These are phyloP conservation scores for Madurella mycetomatis DNA, from an alignment of 2,329 filamentous ascomycete species.

Conservation along the genomic window DNA sequence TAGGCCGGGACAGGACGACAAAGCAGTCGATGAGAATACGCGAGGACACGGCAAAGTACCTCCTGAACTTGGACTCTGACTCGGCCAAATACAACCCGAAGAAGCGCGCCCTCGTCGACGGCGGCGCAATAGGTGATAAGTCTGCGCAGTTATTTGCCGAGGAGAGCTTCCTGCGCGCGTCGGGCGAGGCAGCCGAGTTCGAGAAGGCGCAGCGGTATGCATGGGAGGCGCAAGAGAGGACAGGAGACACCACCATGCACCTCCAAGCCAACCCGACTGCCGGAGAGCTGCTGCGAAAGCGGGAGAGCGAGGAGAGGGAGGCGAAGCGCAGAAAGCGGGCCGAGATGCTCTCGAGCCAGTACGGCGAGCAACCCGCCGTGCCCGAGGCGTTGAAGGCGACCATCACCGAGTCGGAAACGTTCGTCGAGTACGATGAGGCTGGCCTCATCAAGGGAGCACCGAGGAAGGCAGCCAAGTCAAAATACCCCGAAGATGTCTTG, in stretches of 20 bases:
- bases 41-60: constrained; percentile 96
- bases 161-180: constrained; percentile 83
- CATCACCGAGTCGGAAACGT: constrained; percentile 76
- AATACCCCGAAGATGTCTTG: constrained; percentile 83
- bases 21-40: constrained; percentile 77
- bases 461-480: constrained; percentile 73
- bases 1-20: constrained; percentile 89
- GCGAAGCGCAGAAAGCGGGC: constrained; percentile 62
- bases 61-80: constrained; percentile 90
- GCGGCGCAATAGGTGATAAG: constrained; percentile 73
- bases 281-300: constrained; percentile 77
- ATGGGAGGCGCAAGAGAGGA: constrained; percentile 89
- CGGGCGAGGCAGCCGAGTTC: constrained; percentile 89
- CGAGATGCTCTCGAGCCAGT: constrained; percentile 42
- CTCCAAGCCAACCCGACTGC: constrained; percentile 95
- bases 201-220: constrained; percentile 85
- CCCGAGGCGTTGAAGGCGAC: constrained; percentile 61
- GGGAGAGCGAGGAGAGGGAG: constrained; percentile 69
- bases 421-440: constrained; percentile 90
- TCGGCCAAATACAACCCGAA: constrained; percentile 98
- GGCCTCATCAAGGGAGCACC: constrained; percentile 86
- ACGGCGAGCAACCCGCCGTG: constrained; percentile 48
- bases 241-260: constrained; percentile 75
- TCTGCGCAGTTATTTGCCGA: constrained; percentile 82
- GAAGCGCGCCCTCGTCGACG: constrained; percentile 84